phyloP scores from a whole-genome alignment of 169 alveolate genomes.

The Besnoitia besnoiti region DNA sequence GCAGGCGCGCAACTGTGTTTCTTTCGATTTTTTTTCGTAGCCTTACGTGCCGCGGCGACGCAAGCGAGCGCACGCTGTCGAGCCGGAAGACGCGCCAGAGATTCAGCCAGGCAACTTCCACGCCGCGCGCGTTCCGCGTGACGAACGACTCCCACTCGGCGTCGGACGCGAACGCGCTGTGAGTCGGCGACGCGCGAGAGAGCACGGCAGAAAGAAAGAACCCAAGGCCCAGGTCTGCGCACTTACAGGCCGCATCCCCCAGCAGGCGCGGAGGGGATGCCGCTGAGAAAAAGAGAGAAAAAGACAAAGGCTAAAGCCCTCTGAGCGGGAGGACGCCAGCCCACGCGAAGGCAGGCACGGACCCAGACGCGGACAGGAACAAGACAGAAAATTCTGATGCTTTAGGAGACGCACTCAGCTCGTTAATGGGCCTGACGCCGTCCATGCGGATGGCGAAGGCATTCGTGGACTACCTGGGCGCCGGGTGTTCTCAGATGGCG shows the following conservation, averaged over 20 bases:
- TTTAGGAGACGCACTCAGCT: no score
- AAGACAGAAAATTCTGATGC: no score
- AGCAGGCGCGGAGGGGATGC: neutral
- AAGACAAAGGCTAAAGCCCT: no score
- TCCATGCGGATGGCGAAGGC: no score
- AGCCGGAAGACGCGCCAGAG: constrained; percentile 66
- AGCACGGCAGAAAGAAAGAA: neutral
- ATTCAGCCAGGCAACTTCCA: constrained; percentile 51
- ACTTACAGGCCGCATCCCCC: neutral
- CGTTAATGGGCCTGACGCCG: no score
- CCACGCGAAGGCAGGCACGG: no score
- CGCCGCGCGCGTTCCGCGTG: constrained; percentile 42
- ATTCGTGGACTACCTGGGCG: no score
- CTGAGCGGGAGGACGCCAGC: no score
- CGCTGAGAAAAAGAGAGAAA: neutral
- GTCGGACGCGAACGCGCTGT: neutral
- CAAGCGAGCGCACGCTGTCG: constrained; percentile 56
- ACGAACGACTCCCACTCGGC: constrained; percentile 58
- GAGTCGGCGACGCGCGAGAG: neutral
- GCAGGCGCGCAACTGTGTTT: neutral
- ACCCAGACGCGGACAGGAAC: no score
- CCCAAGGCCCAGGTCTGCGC: neutral
- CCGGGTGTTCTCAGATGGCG: no score
- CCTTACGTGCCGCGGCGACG: constrained; percentile 54
- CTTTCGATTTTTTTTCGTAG: neutral